Percentiles rank a stretch among this genome's conserved stretches.
Conservation (phyloP, 2,329 filamentous ascomycete genomes). For the Aspergillus caelatus region DNA sequence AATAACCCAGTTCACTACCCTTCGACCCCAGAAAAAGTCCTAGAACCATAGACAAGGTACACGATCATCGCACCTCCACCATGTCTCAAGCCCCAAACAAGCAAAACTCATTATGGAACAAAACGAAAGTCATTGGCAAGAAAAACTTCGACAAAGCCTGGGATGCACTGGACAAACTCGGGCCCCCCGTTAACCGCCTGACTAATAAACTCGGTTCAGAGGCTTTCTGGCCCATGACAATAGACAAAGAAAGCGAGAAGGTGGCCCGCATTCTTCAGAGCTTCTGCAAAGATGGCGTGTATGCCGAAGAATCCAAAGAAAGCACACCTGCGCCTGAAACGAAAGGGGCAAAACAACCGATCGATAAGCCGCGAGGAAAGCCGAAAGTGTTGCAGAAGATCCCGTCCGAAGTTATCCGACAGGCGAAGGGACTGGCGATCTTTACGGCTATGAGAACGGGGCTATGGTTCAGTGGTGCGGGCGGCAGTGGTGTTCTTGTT, state of each 20-base stretch:
- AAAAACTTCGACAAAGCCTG: constrained; percentile 75
- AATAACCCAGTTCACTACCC: neutral
- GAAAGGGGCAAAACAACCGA: constrained; percentile 40
- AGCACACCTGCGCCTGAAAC: constrained; percentile 16
- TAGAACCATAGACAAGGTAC: neutral
- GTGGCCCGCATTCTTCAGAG: constrained; percentile 84
- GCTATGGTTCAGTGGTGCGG: constrained; percentile 88
- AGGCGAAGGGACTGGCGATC: constrained; percentile 85
- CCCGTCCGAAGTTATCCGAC: constrained; percentile 77
- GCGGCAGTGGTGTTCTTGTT: constrained; percentile 83
- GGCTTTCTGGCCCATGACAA: constrained; percentile 79
- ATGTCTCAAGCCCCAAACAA: constrained; percentile 8
- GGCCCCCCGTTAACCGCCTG: constrained; percentile 75
- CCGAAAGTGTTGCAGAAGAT: constrained; percentile 77
- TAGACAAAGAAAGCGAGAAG: constrained; percentile 90
- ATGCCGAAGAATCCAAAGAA: constrained; percentile 59
- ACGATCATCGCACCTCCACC: neutral
- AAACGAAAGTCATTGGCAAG: constrained; percentile 54
- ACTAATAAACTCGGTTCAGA: constrained; percentile 80
- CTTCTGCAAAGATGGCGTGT: constrained; percentile 81
- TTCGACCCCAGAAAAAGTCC: neutral
- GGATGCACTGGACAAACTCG: constrained; percentile 66
- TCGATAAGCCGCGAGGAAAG: constrained; percentile 58
- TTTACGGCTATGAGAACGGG: constrained; percentile 95
- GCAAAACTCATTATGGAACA: constrained; percentile 8